Percentiles rank a stretch among this genome's conserved stretches.
Evolutionary conservation across 2,329 filamentous ascomycete genomes (phyloP).

Genomic region (Trichoderma koningii): DNA sequence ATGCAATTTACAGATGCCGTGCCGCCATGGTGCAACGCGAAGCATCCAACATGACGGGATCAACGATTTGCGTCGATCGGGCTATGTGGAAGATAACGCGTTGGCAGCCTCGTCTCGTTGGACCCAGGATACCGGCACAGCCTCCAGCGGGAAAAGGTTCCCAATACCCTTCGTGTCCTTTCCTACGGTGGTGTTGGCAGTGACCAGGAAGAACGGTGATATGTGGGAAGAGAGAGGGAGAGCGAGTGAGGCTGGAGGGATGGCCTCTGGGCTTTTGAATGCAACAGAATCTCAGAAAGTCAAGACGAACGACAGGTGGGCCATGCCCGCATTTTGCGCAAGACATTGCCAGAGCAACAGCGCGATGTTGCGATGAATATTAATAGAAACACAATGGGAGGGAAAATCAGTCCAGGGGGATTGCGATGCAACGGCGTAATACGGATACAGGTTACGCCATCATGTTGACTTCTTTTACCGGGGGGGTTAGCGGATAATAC

Average conservation of each 20-base stretch:
- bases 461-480: too few species aligned
- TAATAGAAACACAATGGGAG: constrained; percentile 20
- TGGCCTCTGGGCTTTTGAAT: constrained; percentile 18
- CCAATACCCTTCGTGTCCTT: not conserved
- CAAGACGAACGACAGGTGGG: constrained; percentile 6
- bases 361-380: constrained; percentile 4
- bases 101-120: constrained; percentile 2
- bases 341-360: constrained; percentile 25
- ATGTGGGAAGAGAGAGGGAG: not conserved
- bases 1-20: constrained; percentile 5
- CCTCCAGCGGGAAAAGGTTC: not conserved
- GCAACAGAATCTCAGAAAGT: not conserved
- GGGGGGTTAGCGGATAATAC: constrained; percentile 6
- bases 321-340: constrained; percentile 12
- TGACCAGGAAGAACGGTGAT: not conserved
- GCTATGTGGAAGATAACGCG: not conserved
- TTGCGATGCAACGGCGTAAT: not conserved
- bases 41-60: constrained; percentile 8
- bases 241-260: not conserved
- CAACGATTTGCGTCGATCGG: not conserved
- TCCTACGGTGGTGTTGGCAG: not conserved
- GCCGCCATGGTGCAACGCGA: constrained; percentile 6
- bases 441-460: too few species aligned
- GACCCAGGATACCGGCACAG: too few species aligned
- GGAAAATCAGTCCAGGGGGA: not conserved